Conservation (phyloP, 73 alveolate species). For the Paramecium octaurelia region DNA sequence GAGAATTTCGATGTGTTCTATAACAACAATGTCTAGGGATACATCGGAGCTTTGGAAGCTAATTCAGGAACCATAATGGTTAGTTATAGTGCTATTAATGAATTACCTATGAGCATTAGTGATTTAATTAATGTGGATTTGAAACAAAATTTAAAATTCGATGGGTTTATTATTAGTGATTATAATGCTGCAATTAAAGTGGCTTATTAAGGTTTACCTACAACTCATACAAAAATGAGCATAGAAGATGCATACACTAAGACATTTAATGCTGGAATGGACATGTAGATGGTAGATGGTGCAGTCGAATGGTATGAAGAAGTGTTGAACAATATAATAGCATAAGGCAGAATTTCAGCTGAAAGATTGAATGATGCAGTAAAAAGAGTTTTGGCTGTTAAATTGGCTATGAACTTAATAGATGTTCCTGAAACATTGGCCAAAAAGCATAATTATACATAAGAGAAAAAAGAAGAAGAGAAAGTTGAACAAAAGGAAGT, state of each 20-base stretch:
- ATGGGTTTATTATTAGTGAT: slow-evolving; percentile 62
- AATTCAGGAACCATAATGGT: slow-evolving; percentile 63
- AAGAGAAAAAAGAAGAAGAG: neutral
- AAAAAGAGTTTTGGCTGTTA: slow-evolving; percentile 65
- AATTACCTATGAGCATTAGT: slow-evolving; percentile 61
- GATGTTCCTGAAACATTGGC: slow-evolving; percentile 32
- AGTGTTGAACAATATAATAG: neutral
- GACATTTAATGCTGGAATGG: slow-evolving; percentile 62
- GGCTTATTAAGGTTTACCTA: slow-evolving; percentile 63
- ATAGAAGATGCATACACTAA: slow-evolving; percentile 45
- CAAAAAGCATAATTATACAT: neutral
- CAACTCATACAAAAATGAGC: slow-evolving; percentile 52
- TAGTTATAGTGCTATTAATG: slow-evolving; percentile 63
- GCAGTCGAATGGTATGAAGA: slow-evolving; percentile 19
- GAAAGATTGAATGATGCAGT: slow-evolving; percentile 69
- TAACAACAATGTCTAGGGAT: slow-evolving; percentile 50
- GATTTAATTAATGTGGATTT: slow-evolving; percentile 42
- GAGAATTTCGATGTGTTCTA: slow-evolving; percentile 32
- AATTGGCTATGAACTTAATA: slow-evolving; percentile 57
- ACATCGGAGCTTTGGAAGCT: slow-evolving; percentile 58
- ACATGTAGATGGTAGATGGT: slow-evolving; percentile 67
- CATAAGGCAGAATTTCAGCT: slow-evolving; percentile 24
- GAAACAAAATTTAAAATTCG: slow-evolving; percentile 43
- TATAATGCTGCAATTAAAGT: slow-evolving; percentile 62
- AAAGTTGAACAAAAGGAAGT: neutral